These are phyloP conservation scores for Viola odorata DNA, from an alignment of 345 rosid species.

Conservation along the genomic window DNA sequence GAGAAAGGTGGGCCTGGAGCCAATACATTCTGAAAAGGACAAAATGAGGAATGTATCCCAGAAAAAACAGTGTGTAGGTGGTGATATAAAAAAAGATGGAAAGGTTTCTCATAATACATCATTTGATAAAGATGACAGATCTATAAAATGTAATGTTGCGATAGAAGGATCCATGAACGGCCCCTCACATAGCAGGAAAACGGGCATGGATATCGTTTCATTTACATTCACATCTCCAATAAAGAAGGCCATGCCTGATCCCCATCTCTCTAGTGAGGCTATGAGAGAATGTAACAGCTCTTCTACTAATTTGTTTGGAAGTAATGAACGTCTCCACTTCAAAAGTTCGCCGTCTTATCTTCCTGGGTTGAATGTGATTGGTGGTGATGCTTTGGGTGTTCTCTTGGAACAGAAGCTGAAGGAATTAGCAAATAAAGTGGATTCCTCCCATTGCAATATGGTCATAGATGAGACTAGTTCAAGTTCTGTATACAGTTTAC, in stretches of 20 bases:
- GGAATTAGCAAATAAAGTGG: conserved; percentile 59
- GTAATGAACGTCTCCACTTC: conserved; percentile 15
- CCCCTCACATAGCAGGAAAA: conserved; percentile 29
- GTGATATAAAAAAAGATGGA: conserved; percentile 22
- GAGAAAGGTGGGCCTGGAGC: conserved; percentile 26
- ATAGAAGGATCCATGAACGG: conserved; percentile 29
- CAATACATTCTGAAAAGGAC: conserved; percentile 29
- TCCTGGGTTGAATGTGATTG: conserved; percentile 39
- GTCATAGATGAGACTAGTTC: conserved; percentile 36
- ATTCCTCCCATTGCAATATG: conserved; percentile 43
- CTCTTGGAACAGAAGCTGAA: conserved; percentile 72
- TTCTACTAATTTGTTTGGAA: conserved; percentile 17
- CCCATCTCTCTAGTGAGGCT: conserved; percentile 26
- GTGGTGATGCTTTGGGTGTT: conserved; percentile 48
- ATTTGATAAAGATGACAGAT: conserved; percentile 31
- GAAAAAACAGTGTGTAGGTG: conserved; percentile 38
- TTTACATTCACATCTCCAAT: conserved; percentile 83
- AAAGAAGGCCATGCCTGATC: conserved; percentile 32
- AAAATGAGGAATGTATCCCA: conserved; percentile 34
- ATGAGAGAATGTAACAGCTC: conserved; percentile 23
- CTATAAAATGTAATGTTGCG: conserved; percentile 39
- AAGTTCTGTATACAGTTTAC: conserved; percentile 29
- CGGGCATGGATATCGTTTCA: conserved; percentile 68
- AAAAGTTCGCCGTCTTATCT: conserved; percentile 28
- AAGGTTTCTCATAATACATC: conserved; percentile 28